These are phyloP conservation scores for Alternaria conjuncta DNA, from an alignment of 2,329 filamentous ascomycete genomes.

Conservation along the genomic window DNA sequence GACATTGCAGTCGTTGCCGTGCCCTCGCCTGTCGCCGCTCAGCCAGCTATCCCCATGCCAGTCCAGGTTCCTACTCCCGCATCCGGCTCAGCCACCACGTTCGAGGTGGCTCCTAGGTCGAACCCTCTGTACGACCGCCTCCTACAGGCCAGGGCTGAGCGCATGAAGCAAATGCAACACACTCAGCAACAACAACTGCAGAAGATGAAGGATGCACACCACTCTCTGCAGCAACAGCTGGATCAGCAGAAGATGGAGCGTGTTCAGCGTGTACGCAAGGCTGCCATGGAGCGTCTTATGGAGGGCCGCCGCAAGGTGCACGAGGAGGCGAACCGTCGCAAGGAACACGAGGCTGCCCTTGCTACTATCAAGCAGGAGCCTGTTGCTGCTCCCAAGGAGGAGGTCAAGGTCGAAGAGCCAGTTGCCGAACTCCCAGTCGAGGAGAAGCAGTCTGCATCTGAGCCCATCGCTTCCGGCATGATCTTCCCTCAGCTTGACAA, in stretches of 20 bases:
- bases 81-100: conserved; percentile 17
- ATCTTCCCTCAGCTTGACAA: conserved; percentile 97
- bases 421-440: conserved; percentile 43
- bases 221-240: conserved; percentile 26
- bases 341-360: conserved; percentile 41
- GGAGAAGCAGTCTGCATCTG: conserved; percentile 34
- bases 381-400: conserved; percentile 28
- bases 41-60: not conserved
- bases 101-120: conserved; percentile 19
- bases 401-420: conserved; percentile 21
- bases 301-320: conserved; percentile 43
- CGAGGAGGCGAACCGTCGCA: conserved; percentile 35
- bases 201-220: conserved; percentile 30
- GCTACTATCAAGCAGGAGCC: conserved; percentile 36
- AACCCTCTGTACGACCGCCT: conserved; percentile 31
- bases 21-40: conserved; percentile 6
- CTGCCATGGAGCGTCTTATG: conserved; percentile 43
- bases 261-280: conserved; percentile 43
- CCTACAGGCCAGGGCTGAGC: conserved; percentile 33
- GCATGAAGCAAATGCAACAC: conserved; percentile 25
- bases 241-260: conserved; percentile 37
- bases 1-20: conserved; percentile 72
- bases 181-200: conserved; percentile 28
- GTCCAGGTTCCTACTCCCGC: conserved; percentile 7
- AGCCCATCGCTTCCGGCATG: conserved; percentile 65